Evolutionary conservation across 306 rosid species (phyloP), one percentile per base, ranked within the genome.

Genomic region (Ammopiptanthus mongolicus): DNA sequence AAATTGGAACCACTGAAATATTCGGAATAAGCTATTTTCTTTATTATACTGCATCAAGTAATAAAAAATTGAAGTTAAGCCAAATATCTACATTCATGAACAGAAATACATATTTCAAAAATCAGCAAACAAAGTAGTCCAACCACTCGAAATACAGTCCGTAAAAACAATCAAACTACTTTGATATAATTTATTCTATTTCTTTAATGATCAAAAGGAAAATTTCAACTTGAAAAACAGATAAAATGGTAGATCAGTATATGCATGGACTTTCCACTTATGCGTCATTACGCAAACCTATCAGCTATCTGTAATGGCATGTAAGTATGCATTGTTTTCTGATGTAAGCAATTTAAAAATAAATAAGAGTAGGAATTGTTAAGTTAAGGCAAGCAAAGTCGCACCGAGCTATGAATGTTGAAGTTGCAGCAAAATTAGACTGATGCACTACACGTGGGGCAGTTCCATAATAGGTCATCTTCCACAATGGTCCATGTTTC

Each of bases 321-420:
- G 33, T 55, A 47, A 5, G 4, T 41, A 42, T 42, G 46, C 44
- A 39, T 17, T 36, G 4, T 62, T 2, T 21, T 57, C 46, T 65
- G 65, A 22, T 60, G 18, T n/a, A 44, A 67, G 69, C 8, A 68
- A 67, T 41, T 66, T 56, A 42, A 17, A 21, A 52, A 72, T 22
- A 31, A 67, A 33, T 0, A 46, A 25, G 19, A 33, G 19, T 3
- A 28, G 15, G 1, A 75, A 51, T 41, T 60, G 25, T 17, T 8
- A 25, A 3, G 37, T 19, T 47, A 69, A 31, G 22, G 39, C 57
- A 71, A 62, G 25, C 53, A 48, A 69, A 82, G 36, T 42, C 91
- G 82, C 41, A 93, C 98, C 98, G 96, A 77, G 98, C 98, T 72
- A 93, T 85, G 75, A 93, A 93, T n/a, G 96, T 83, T 50, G 94